Evolutionary conservation across 1,139 yeast genomes (phyloP), one percentile per base, ranked within the genome.

Genomic region (Suhomyces wounanorum): DNA sequence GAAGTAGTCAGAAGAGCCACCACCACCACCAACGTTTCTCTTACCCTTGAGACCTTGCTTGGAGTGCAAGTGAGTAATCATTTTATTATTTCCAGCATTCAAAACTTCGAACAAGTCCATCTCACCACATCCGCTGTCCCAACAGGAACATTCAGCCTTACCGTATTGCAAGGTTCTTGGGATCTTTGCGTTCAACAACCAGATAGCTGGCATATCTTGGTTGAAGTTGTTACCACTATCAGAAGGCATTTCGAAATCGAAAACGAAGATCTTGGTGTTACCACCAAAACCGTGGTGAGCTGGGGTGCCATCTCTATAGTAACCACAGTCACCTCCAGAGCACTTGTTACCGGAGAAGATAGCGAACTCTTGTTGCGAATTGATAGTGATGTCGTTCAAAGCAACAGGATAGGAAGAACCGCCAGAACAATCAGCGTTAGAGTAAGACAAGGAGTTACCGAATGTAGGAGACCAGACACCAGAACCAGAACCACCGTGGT

Each of bases 1-100:
- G 68, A 94, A 89, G 81, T 85, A 91, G 73, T 91, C 96, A 60
- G 84, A 78, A 55, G 96, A 79, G 65, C 96, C 97, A 69, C 96
- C 96, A 65, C 96, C 96, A 67, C 86, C 87, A 65, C 96, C 96
- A 67, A 86, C 87, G 49, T 57, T 60, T 48, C 55, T 54, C 43
- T 72, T 56, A 45, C 77, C 60, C 59, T 84, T 83, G 57, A 76
- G 68, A 63, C 95, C 96, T 79, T 91, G 97, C 64, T 89, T 90
- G 65, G 82, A 83, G 75, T 94, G 99, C 63, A 94, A 74, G 67
- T 92, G 96, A 55, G 89, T 76, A 63, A 89, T 87, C 69, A 92
- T 77, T 66, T 84, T 83, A 65, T 77, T 72, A 56, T 89, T 84
- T 58, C 96, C 96, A 35, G 89, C 62, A 40, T 74, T 68, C 66